Conservation (phyloP, 1,284 basidiomycete genomes). For the Thecaphora thlaspeos region DNA sequence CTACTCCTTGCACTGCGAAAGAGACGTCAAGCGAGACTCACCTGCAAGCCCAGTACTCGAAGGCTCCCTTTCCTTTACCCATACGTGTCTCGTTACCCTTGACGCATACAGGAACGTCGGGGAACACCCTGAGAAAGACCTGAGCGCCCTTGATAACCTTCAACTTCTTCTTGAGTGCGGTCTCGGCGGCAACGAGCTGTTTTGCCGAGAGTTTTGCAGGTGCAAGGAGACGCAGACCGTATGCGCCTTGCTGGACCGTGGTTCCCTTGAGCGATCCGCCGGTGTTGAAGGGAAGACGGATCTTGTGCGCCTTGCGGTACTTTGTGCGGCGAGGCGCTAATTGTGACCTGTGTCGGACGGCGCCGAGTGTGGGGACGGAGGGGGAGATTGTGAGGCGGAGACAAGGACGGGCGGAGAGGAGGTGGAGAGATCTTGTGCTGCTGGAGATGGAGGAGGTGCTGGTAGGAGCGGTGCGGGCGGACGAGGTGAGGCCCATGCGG, state of each 20-base stretch:
- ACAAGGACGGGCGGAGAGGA: neutral
- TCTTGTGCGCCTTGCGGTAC: constrained; percentile 83
- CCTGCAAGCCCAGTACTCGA: constrained; percentile 96
- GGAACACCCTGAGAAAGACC: constrained; percentile 86
- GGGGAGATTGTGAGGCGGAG: neutral
- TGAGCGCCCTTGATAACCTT: constrained; percentile 87
- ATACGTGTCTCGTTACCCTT: constrained; percentile 99
- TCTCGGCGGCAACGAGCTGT: constrained; percentile 81
- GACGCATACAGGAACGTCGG: constrained; percentile 93
- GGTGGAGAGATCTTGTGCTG: constrained; percentile 12
- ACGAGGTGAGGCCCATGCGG: constrained; percentile 10
- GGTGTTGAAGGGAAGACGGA: constrained; percentile 64
- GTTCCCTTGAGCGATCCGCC: constrained; percentile 94
- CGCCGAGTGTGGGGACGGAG: constrained; percentile 13
- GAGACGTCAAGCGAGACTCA: constrained; percentile 62
- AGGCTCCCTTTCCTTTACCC: constrained; percentile 98
- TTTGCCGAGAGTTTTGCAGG: constrained; percentile 85
- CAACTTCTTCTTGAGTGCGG: constrained; percentile 84
- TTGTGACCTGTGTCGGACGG: constrained; percentile 63
- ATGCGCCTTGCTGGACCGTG: constrained; percentile 85
- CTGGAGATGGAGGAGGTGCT: neutral
- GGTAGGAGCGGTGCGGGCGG: neutral
- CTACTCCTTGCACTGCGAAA: no score
- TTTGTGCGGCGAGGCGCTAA: constrained; percentile 80
- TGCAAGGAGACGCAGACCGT: constrained; percentile 83